Evolutionary conservation across 2,329 filamentous ascomycete species (phyloP).

Genomic region (Alternaria viburni): DNA sequence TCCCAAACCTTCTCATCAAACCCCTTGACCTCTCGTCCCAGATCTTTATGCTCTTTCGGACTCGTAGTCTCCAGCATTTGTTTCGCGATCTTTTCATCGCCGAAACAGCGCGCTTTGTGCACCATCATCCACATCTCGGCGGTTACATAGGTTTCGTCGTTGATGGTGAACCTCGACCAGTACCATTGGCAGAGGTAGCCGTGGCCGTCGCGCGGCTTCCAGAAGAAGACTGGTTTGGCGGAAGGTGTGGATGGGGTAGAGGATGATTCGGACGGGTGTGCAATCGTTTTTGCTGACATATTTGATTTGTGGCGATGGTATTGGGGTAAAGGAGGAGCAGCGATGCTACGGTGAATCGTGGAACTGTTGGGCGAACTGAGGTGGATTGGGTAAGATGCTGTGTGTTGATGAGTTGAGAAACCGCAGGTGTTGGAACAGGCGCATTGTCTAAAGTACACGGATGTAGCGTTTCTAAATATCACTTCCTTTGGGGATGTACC

Average conservation of each 20-base stretch:
- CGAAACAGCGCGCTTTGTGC: slow-evolving; percentile 44
- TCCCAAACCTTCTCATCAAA: background rate
- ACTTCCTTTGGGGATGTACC: too few species aligned
- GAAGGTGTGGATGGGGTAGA: background rate
- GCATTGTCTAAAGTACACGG: too few species aligned
- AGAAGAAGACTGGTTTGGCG: slow-evolving; percentile 34
- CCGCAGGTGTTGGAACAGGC: too few species aligned
- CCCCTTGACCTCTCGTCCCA: background rate
- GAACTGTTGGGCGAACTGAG: too few species aligned
- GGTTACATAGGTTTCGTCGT: slow-evolving; percentile 43
- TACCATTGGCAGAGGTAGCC: slow-evolving; percentile 72
- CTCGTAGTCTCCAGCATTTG: background rate
- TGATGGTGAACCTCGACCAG: slow-evolving; percentile 53
- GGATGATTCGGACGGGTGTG: too few species aligned
- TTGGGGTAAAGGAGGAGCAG: too few species aligned
- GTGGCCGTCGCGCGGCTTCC: slow-evolving; percentile 34
- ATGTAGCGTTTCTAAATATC: too few species aligned
- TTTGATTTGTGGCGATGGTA: too few species aligned
- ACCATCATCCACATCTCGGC: slow-evolving; percentile 59
- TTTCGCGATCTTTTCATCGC: background rate
- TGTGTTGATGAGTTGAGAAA: too few species aligned
- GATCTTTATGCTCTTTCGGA: background rate
- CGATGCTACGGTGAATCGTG: too few species aligned
- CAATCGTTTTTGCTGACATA: too few species aligned
- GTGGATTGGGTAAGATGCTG: too few species aligned